phyloP scores from a whole-genome alignment of 495 filamentous ascomycete genomes.

The Penicillium ochrochloron region DNA sequence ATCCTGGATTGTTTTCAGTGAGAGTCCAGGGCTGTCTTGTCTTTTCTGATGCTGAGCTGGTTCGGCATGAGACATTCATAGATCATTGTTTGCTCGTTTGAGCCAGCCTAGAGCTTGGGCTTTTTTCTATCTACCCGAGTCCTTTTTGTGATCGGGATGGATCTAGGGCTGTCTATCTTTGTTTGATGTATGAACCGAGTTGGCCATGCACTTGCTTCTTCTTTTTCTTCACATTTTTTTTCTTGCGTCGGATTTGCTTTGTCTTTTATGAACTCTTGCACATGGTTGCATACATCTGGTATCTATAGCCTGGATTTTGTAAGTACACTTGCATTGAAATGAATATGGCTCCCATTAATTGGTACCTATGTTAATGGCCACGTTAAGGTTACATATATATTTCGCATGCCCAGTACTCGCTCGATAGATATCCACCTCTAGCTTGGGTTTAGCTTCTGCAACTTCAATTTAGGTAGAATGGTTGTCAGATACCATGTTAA shows the following conservation, averaged over 20 bases:
- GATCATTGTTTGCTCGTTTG: constrained; percentile 8
- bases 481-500: too few species aligned
- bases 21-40: not conserved
- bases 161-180: not conserved
- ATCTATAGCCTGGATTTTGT: not conserved
- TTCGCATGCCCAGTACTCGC: not conserved
- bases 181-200: constrained; percentile 1
- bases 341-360: not conserved
- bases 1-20: not conserved
- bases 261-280: not conserved
- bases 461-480: too few species aligned
- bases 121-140: not conserved
- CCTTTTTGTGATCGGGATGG: not conserved
- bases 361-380: not conserved
- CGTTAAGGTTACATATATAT: not conserved
- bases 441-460: too few species aligned
- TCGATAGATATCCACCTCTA: not conserved
- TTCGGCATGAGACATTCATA: constrained; percentile 11
- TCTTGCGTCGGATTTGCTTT: not conserved
- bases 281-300: not conserved
- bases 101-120: constrained; percentile 4
- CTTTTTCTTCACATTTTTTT: not conserved
- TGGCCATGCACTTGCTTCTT: not conserved
- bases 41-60: constrained; percentile 6
- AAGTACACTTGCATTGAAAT: not conserved